Evolutionary conservation across 148 eudicot genomes (phyloP).

Genomic region (Rheum nobile): DNA sequence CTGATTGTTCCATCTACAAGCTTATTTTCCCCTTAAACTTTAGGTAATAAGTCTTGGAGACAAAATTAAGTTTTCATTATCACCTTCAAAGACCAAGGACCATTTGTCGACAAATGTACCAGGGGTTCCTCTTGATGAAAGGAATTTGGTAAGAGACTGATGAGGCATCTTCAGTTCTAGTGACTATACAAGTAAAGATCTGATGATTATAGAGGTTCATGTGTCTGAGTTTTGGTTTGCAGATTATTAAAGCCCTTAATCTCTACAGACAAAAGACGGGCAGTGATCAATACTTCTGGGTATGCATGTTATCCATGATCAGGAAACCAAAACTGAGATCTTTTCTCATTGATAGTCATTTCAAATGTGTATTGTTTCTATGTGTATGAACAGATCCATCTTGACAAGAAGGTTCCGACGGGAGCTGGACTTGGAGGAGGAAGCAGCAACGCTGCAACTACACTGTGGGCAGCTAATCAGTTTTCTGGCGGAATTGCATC

Average conservation of each 20-base stretch:
- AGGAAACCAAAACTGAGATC: neutral
- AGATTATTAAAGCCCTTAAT: conserved; percentile 87
- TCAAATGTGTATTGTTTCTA: neutral
- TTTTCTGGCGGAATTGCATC: conserved; percentile 77
- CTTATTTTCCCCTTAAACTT: neutral
- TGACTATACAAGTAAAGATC: neutral
- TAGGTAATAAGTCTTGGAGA: conserved; percentile 96
- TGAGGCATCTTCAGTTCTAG: neutral
- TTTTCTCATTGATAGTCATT: neutral
- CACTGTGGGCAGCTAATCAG: conserved; percentile 97
- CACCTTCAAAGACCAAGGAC: conserved; percentile 80
- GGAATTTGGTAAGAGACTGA: conserved; percentile 58
- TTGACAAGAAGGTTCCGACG: conserved; percentile 94
- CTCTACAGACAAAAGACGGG: conserved; percentile 83
- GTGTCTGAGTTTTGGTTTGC: conserved; percentile 17
- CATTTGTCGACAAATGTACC: conserved; percentile 79
- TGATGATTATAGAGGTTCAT: neutral
- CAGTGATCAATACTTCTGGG: conserved; percentile 77
- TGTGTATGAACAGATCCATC: conserved; percentile 52
- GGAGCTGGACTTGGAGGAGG: conserved; percentile 99
- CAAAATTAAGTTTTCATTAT: conserved; percentile 76
- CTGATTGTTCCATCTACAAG: neutral
- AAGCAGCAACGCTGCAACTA: conserved; percentile 96
- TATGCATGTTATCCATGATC: conserved; percentile 16
- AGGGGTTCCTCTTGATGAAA: conserved; percentile 87